Base-by-base conservation (phyloP, 2,329 filamentous ascomycete species). In the Incumbomyces lentus region DNA sequence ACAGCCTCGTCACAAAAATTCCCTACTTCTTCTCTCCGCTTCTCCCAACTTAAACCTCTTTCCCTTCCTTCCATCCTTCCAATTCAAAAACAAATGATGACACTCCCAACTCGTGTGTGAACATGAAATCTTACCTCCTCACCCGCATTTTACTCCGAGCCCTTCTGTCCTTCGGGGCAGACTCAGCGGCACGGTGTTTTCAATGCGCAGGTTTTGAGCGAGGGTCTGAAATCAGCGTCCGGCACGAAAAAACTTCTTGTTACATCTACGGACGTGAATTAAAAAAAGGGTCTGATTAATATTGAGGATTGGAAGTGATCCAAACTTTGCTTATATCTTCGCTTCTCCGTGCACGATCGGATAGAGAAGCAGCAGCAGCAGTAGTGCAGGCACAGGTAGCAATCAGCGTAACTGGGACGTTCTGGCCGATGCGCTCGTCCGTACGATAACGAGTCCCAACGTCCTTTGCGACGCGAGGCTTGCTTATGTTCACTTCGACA, bases 11-110 rank as follows among this genome's bases (percentile, higher is more conserved):
- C n/a, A n/a, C n/a, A n/a, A n/a, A n/a, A n/a, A n/a, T n/a, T n/a
- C n/a, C 22, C 22, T 26, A 26, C 22, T 26, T 26, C 8, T 26
- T 8, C 22, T 5, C 22, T 26, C 22, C 5, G 22, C 22, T 26
- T 40, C 38, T 13, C 19, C 22, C 17, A 6, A 13, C 38, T 29
- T n/a, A 7, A 16, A 3, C 18, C 7, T 19, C 6, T 19, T 18
- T 26, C 29, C 14, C 38, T 40, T 40, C 4, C 19, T 29, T 29
- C 38, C 38, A 40, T 40, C 38, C 38, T 40, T 40, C 38, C 38
- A 40, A 40, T 19, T 40, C 30, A 29, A 29, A 40, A n/a, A 22
- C 38, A 40, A 26, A 40, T 40, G 38, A 40, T 40, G 38, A 40
- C 38, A 40, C 18, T 29, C 38, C 38, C 22, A 40, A 19, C 38